These are phyloP conservation scores for Peronosclerospora sorghi DNA, from an alignment of 352 stramenopile genomes.

Conservation along the genomic window DNA sequence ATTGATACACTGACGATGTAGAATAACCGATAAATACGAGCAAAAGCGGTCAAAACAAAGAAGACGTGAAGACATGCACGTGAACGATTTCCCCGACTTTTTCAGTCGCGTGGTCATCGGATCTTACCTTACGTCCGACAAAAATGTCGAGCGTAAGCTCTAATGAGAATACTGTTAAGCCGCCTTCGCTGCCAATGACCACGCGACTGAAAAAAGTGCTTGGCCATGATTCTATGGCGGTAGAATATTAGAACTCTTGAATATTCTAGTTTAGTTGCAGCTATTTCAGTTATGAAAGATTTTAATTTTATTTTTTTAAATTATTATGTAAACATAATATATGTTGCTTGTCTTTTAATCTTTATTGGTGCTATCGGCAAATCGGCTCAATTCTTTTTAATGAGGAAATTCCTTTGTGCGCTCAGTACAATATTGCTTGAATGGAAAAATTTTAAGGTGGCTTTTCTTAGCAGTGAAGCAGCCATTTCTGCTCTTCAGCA, in stretches of 20 bases:
- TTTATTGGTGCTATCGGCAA: no score
- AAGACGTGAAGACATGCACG: constrained; percentile 5
- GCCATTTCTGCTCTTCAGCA: constrained; percentile 20
- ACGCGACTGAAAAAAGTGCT: constrained; percentile 6
- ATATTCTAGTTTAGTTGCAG: no score
- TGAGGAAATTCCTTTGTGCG: constrained; percentile 5
- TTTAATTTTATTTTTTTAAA: no score
- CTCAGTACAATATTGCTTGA: constrained; percentile 33
- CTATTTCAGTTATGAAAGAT: no score
- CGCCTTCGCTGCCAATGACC: constrained; percentile 18
- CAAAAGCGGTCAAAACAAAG: no score
- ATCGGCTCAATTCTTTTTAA: no score
- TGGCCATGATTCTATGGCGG: constrained; percentile 6
- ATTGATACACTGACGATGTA: constrained; percentile 1
- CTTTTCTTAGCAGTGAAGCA: constrained; percentile 19
- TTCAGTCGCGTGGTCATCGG: no score
- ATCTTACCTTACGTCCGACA: no score
- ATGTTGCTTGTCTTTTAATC: no score
- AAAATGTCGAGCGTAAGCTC: constrained; percentile 29
- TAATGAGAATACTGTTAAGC: constrained; percentile 19
- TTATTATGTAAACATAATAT: no score
- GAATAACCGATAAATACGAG: constrained; percentile 7
- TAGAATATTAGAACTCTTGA: no score
- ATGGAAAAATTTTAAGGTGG: constrained; percentile 26
- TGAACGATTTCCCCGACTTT: constrained; percentile 9